Percentiles rank a stretch among this genome's conserved stretches.
phyloP scores from a whole-genome alignment of 495 filamentous ascomycete species.

The Aspergillus asperescens region DNA sequence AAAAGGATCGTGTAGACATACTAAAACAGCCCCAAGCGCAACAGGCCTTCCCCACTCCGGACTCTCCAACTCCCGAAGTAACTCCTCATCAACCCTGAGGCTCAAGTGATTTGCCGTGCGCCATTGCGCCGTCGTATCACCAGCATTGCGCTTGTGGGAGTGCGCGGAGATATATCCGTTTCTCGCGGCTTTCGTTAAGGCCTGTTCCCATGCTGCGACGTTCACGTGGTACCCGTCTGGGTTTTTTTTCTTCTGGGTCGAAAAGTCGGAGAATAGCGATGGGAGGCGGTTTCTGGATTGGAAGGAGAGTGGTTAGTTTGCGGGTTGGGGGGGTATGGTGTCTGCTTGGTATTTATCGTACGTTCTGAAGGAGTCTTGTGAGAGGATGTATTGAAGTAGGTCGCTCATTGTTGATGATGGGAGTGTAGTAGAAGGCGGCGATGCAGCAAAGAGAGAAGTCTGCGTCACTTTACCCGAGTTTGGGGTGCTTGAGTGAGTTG shows the following conservation, averaged over 20 bases:
- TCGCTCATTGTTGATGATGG: conserved; percentile 45
- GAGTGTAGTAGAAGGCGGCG: too few species aligned
- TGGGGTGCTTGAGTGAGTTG: too few species aligned
- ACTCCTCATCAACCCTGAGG: conserved; percentile 61
- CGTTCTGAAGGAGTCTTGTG: conserved; percentile 61
- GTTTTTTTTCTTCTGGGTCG: conserved; percentile 69
- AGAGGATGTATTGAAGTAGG: conserved; percentile 56
- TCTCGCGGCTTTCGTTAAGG: conserved; percentile 59
- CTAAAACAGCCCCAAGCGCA: conserved; percentile 74
- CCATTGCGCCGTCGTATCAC: conserved; percentile 4
- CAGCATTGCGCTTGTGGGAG: neutral
- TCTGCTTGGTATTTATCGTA: conserved; percentile 22
- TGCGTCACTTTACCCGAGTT: too few species aligned
- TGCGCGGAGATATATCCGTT: conserved; percentile 57
- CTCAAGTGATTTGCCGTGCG: conserved; percentile 48
- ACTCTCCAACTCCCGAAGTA: conserved; percentile 66
- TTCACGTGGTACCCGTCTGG: conserved; percentile 89
- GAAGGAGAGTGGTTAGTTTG: neutral
- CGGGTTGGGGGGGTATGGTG: neutral
- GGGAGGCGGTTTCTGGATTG: conserved; percentile 67
- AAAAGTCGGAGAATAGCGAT: conserved; percentile 93
- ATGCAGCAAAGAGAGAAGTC: too few species aligned
- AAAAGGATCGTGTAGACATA: too few species aligned
- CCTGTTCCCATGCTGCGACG: conserved; percentile 74
- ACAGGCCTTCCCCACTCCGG: conserved; percentile 78